Base-by-base conservation (phyloP, 2,329 filamentous ascomycete genomes). In the Cladophialophora exuberans region DNA sequence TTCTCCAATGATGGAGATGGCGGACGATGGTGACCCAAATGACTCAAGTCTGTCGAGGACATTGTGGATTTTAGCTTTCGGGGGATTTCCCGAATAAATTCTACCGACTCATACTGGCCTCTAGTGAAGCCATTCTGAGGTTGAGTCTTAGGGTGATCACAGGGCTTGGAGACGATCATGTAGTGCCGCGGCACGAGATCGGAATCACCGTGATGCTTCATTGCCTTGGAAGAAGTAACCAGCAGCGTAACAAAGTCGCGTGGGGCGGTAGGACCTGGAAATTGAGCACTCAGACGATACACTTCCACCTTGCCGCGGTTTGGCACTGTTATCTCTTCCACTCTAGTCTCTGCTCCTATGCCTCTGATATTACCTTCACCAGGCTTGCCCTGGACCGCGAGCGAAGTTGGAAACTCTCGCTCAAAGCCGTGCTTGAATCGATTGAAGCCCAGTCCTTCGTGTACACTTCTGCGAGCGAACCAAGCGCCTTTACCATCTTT, bases 71-170 rank as follows among this genome's bases (percentile, higher is more conserved):
- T 73, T 7, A 74, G 72, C 22, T 78, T 75, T 7, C 85, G 68
- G 0, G 86, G 87, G 11, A 97, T 81, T 71, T 97, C 92, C 45
- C 92, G 81, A 54, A 97, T 92, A 62, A 96, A 80, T 72, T 97
- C 93, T 13, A 97, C 87, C 1, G 89, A 95, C 74, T 97, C 92
- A 67, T 97, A 97, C 60, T 86, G 80, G 2, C 92, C 93, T 35
- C 90, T 82, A 44, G 96, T 89, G 68, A 87, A 93, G 13, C 89
- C 89, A 55, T 82, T 74, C 7, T 87, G 79, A 10, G 81, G 79
- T 17, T 86, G 85, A 28, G 88, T 86, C 55, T 90, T 84, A 0
- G 86, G 84, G 68, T 97, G 91, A 17, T 81, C 72, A 65, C 90
- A 89, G 1, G 93, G 93, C 70, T 88, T 91, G 2, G 91, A 96